These are phyloP conservation scores for Calonectria montana DNA, from an alignment of 2,329 filamentous ascomycete species.

Conservation along the genomic window DNA sequence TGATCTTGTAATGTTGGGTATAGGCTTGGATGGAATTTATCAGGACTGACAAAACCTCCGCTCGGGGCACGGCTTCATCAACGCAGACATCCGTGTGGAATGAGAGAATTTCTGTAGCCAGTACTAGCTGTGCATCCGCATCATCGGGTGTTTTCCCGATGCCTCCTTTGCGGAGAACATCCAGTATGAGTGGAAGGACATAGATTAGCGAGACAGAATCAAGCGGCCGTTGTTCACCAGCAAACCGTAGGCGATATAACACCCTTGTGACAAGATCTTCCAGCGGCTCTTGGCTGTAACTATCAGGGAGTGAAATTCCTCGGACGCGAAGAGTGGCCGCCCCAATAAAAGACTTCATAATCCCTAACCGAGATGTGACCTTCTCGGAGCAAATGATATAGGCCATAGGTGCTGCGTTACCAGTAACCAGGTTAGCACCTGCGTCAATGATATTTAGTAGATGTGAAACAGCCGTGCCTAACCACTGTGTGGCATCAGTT, in stretches of 20 bases:
- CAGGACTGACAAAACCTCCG: constrained; percentile 76
- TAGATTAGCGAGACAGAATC: constrained; percentile 91
- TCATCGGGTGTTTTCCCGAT: constrained; percentile 80
- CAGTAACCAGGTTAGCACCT: constrained; percentile 84
- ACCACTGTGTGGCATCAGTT: constrained; percentile 90
- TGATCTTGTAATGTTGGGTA: constrained; percentile 91
- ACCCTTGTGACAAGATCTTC: constrained; percentile 88
- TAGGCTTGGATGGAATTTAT: constrained; percentile 89
- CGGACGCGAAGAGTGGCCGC: constrained; percentile 86
- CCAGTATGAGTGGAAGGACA: constrained; percentile 82
- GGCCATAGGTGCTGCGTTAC: constrained; percentile 79
- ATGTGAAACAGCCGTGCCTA: constrained; percentile 81
- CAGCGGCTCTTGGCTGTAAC: constrained; percentile 82
- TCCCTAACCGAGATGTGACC: constrained; percentile 78
- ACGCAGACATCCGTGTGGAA: constrained; percentile 87
- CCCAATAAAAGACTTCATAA: constrained; percentile 84
- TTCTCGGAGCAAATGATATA: constrained; percentile 85
- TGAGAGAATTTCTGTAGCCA: constrained; percentile 88
- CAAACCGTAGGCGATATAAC: constrained; percentile 89
- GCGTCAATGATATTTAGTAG: constrained; percentile 81
- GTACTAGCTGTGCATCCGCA: constrained; percentile 87
- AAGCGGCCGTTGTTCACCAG: constrained; percentile 93
- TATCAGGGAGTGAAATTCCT: constrained; percentile 77
- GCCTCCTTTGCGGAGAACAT: constrained; percentile 83
- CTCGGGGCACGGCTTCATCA: constrained; percentile 80